Base-by-base conservation (phyloP, 1,284 basidiomycete genomes). In the Singerocomus inundabilis region DNA sequence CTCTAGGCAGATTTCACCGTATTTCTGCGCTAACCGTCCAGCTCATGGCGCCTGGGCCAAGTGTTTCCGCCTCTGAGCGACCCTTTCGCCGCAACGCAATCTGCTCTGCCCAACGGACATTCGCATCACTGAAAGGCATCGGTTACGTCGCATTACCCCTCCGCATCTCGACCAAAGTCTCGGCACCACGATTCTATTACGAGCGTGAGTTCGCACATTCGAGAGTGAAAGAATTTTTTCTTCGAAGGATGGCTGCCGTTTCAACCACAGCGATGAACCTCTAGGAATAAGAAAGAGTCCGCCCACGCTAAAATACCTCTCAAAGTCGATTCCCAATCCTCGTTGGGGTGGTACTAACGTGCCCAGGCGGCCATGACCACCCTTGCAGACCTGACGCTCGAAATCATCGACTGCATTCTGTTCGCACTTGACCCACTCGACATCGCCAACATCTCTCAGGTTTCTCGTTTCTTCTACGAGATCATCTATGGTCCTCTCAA, bases 361-460 rank as follows among this genome's bases (percentile, higher is more conserved):
- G n/a, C 12, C 12, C 7, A 8, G 36, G 24, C 12, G 35, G 13
- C 18, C n/a, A 64, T 56, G 52, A 21, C 39, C 11, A 26, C 32
- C 21, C 52, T 78, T 46, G 48, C 54, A 24, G 64, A 70, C 26
- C 56, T 85, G 7, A 82, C 84, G 6, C 61, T 69, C 16, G 84
- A 86, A 61, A 59, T 82, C 25, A 57, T 84, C 18, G 82, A 84
- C 49, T 67, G 74, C 36, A 74, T 84, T 39, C 65, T 85, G 4
- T 57, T 79, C 40, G 56, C 64, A 13, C 73, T 76, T 45, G 81
- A 85, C 57, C 84, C 84, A 2, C 60, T 79, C 34, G 76, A 84
- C 49, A 73, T 85, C 30, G 71, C 80, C 1, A 51, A 60, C 11
- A 53, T 78, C 46, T 70, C 81, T 0, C 78, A 79, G 58, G 76